phyloP scores from a whole-genome alignment of 2,329 filamentous ascomycete species.

The Aaosphaeria arxii region DNA sequence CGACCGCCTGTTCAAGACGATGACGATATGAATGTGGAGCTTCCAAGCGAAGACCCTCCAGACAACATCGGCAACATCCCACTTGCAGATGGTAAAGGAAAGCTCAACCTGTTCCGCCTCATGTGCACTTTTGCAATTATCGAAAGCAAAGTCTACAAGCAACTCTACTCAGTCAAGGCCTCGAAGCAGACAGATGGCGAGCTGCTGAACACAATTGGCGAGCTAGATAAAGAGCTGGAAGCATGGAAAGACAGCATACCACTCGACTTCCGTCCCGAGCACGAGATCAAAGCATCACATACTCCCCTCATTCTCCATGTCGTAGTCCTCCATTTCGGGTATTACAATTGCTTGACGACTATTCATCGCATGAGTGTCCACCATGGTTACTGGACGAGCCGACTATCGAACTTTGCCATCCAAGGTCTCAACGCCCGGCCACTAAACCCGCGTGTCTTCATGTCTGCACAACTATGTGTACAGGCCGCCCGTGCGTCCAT shows the following conservation, averaged over 20 bases:
- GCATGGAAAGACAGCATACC: conserved; percentile 97
- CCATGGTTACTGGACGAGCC: conserved; percentile 96
- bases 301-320: conserved; percentile 93
- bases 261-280: conserved; percentile 92
- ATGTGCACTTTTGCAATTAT: conserved; percentile 92
- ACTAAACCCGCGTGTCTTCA: conserved; percentile 90
- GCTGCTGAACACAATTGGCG: conserved; percentile 90
- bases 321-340: conserved; percentile 91
- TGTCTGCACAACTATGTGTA: conserved; percentile 88
- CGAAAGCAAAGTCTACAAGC: conserved; percentile 90
- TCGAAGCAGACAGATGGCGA: conserved; percentile 90
- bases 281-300: conserved; percentile 90
- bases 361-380: conserved; percentile 99
- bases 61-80: conserved; percentile 96
- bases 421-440: conserved; percentile 88
- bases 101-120: conserved; percentile 90
- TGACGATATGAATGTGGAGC: conserved; percentile 90
- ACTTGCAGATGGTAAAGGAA: conserved; percentile 80
- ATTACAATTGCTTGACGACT: conserved; percentile 96
- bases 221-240: conserved; percentile 79
- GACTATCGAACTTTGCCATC: conserved; percentile 90
- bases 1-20: conserved; percentile 71
- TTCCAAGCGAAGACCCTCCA: conserved; percentile 83
- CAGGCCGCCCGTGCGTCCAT: conserved; percentile 91
- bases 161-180: conserved; percentile 87